Evolutionary conservation across 352 stramenopile genomes (phyloP).

Genomic region (Saprolegnia parasitica): DNA sequence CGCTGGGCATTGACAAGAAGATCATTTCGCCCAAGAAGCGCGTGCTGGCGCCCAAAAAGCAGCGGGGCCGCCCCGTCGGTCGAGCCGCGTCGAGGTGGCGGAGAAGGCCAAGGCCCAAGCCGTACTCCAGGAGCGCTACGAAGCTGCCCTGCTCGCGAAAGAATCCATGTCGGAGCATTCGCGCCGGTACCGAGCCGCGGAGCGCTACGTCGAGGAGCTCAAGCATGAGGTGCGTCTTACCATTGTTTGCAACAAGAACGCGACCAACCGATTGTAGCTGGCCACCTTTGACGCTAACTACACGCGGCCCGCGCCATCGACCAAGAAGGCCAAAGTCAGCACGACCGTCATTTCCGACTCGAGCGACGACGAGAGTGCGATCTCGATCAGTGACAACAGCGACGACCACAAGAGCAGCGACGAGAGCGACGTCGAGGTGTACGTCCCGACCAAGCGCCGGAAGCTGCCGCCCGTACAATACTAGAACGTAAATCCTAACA

Average conservation of each 20-base stretch:
- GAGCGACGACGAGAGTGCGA: background rate
- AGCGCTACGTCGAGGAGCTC: background rate
- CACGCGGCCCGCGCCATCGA: no score
- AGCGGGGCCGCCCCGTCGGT: background rate
- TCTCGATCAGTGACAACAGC: background rate
- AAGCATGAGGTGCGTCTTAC: background rate
- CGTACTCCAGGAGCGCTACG: background rate
- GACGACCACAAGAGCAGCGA: background rate
- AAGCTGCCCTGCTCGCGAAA: background rate
- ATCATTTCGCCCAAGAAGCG: constrained; percentile 9
- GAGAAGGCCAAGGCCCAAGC: constrained; percentile 7
- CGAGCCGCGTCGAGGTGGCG: constrained; percentile 3
- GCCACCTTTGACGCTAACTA: no score
- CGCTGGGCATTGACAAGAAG: constrained; percentile 28
- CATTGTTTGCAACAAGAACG: no score
- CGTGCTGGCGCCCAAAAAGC: background rate
- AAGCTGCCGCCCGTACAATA: background rate
- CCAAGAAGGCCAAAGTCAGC: background rate
- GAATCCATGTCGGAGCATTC: background rate
- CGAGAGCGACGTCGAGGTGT: background rate
- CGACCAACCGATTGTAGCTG: no score
- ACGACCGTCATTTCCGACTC: background rate
- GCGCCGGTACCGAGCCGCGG: background rate
- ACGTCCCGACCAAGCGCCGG: background rate
- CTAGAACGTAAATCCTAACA: background rate